Percentiles rank a stretch among this genome's conserved stretches.
These are phyloP conservation scores for Tolypocladium paradoxum DNA, from an alignment of 2,329 filamentous ascomycete genomes.

Conservation along the genomic window DNA sequence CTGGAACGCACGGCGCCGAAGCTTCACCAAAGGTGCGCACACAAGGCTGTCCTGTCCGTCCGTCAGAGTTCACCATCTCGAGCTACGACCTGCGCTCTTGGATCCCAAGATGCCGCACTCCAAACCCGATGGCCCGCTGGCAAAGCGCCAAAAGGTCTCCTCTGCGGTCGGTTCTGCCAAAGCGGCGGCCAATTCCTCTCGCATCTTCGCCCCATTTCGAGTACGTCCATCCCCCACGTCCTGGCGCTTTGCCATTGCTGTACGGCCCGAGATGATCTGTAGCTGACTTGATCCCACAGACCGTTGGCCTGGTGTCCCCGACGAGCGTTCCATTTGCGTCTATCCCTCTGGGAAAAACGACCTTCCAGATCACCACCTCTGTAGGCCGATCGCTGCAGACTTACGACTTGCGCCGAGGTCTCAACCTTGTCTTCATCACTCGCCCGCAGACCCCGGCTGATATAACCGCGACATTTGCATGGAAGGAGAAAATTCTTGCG, in stretches of 20 bases:
- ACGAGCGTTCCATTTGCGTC: slow-evolving; percentile 84
- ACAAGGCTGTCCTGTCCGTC: neutral
- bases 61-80: neutral
- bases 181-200: slow-evolving; percentile 45
- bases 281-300: slow-evolving; percentile 38
- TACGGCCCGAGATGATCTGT: neutral
- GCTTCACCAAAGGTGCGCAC: neutral
- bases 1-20: slow-evolving; percentile 1
- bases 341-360: slow-evolving; percentile 81
- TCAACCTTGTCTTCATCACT: slow-evolving; percentile 89
- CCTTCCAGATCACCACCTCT: slow-evolving; percentile 94
- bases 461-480: slow-evolving; percentile 80
- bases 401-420: slow-evolving; percentile 81
- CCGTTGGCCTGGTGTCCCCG: slow-evolving; percentile 84
- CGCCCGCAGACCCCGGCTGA: slow-evolving; percentile 75
- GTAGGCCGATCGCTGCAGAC: slow-evolving; percentile 86
- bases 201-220: slow-evolving; percentile 87
- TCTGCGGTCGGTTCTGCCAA: slow-evolving; percentile 25
- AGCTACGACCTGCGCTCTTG: neutral
- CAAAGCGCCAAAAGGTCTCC: slow-evolving; percentile 66
- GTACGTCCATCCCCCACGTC: slow-evolving; percentile 39
- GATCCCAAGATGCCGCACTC: slow-evolving; percentile 41
- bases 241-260: neutral
- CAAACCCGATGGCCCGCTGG: slow-evolving; percentile 48
- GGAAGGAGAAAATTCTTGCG: slow-evolving; percentile 80